Conservation (phyloP, 768 basidiomycete genomes). For the Russula griseocarnosa region DNA sequence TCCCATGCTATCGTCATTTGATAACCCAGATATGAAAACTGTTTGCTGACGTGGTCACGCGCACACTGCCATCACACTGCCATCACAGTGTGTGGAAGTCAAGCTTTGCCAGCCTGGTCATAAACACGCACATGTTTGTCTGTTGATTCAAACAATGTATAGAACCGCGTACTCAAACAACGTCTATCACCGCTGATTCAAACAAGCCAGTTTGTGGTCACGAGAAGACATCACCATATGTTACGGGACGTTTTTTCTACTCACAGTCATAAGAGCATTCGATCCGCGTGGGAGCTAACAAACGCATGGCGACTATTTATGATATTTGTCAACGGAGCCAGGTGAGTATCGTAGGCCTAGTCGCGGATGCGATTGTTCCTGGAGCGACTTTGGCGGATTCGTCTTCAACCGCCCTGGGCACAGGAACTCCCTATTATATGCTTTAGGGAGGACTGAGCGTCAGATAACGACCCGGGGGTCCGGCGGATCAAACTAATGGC, state of each 20-base stretch:
- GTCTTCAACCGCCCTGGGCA: background rate
- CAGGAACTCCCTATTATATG: background rate
- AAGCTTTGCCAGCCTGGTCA: too few species aligned
- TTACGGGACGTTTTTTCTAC: background rate
- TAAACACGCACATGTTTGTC: too few species aligned
- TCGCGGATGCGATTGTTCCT: background rate
- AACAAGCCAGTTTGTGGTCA: background rate
- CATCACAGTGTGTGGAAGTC: too few species aligned
- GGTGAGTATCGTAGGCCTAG: background rate
- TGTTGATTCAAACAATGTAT: too few species aligned
- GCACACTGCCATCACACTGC: background rate
- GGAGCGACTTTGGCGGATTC: background rate
- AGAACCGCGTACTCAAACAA: too few species aligned
- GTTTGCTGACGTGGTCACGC: background rate
- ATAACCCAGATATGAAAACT: background rate
- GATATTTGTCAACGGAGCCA: background rate
- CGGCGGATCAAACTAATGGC: slow-evolving; percentile 1
- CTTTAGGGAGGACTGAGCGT: background rate
- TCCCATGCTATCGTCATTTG: background rate
- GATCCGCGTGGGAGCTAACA: background rate
- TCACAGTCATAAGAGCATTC: background rate
- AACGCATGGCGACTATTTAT: background rate
- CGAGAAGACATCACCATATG: background rate
- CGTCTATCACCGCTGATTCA: background rate
- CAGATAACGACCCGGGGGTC: background rate